Conservation (phyloP, 2,329 filamentous ascomycete species). For the Aspergillus arachidicola region DNA sequence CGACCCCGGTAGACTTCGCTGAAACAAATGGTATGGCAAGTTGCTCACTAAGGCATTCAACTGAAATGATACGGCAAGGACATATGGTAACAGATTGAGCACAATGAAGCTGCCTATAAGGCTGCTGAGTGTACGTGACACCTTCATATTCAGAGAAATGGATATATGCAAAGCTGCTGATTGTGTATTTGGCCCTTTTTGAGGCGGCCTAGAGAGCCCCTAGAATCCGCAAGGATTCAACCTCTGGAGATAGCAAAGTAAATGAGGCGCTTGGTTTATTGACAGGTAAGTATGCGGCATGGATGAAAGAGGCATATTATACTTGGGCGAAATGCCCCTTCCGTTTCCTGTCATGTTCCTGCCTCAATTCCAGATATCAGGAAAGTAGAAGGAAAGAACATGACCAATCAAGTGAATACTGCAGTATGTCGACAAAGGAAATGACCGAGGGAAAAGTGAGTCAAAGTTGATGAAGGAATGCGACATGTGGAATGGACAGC, state of each 20-base stretch:
- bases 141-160: conserved; percentile 12
- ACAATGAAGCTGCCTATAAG: conserved; percentile 12
- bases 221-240: background rate
- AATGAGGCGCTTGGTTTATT: background rate
- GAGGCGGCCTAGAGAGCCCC: background rate
- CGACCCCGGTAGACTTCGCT: conserved; percentile 24
- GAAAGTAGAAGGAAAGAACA: background rate
- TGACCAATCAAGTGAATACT: background rate
- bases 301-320: background rate
- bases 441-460: background rate
- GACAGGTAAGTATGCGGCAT: background rate
- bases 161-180: background rate
- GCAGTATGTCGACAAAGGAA: background rate
- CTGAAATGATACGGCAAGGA: conserved; percentile 14
- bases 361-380: background rate
- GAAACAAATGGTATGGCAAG: conserved; percentile 5
- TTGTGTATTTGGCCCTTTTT: background rate
- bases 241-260: background rate
- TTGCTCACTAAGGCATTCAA: conserved; percentile 10
- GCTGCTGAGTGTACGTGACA: background rate
- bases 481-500: background rate
- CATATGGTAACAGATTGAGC: conserved; percentile 13
- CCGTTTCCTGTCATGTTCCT: background rate
- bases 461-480: background rate
- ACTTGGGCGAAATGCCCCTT: background rate